Percentiles rank a stretch among this genome's conserved stretches.
Conservation (phyloP, 768 basidiomycete species). For the Boletales sp. region DNA sequence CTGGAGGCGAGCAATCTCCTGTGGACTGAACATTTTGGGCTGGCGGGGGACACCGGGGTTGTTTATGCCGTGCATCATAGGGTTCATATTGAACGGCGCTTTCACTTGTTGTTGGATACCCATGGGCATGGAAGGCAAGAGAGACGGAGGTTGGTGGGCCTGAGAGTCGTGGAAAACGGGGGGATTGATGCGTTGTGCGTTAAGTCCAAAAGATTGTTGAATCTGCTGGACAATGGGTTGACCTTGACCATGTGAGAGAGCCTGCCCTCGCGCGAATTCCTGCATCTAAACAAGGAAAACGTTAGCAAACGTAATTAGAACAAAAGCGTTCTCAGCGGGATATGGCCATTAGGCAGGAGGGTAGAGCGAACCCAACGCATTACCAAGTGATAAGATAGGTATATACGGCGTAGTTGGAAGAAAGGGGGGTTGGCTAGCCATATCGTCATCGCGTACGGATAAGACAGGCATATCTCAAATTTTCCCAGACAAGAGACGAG, state of each 20-base stretch:
- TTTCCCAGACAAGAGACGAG: slow-evolving; percentile 15
- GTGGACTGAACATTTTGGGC: slow-evolving; percentile 46
- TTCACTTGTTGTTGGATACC: slow-evolving; percentile 36
- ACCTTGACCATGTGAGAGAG: slow-evolving; percentile 38
- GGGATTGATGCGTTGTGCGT: slow-evolving; percentile 35
- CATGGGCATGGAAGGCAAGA: slow-evolving; percentile 36
- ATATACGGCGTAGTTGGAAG: slow-evolving; percentile 5
- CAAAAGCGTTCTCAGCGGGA: slow-evolving; percentile 4
- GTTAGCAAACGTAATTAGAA: slow-evolving; percentile 22
- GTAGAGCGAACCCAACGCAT: neutral
- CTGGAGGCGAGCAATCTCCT: slow-evolving; percentile 35
- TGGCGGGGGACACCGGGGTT: slow-evolving; percentile 28
- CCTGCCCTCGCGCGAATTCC: slow-evolving; percentile 42
- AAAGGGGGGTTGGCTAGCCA: slow-evolving; percentile 19
- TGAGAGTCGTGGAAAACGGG: slow-evolving; percentile 38
- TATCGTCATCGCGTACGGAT: slow-evolving; percentile 11
- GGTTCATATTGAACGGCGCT: slow-evolving; percentile 26
- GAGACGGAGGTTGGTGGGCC: slow-evolving; percentile 21
- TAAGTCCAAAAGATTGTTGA: slow-evolving; percentile 41
- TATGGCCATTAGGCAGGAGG: slow-evolving; percentile 3
- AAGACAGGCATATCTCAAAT: slow-evolving; percentile 13
- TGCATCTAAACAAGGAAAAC: slow-evolving; percentile 37
- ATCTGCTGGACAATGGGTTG: slow-evolving; percentile 38
- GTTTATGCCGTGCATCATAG: slow-evolving; percentile 37
- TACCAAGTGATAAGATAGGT: slow-evolving; percentile 12